Base-by-base conservation (phyloP, 2,329 filamentous ascomycete species). In the Fusarium udum region DNA sequence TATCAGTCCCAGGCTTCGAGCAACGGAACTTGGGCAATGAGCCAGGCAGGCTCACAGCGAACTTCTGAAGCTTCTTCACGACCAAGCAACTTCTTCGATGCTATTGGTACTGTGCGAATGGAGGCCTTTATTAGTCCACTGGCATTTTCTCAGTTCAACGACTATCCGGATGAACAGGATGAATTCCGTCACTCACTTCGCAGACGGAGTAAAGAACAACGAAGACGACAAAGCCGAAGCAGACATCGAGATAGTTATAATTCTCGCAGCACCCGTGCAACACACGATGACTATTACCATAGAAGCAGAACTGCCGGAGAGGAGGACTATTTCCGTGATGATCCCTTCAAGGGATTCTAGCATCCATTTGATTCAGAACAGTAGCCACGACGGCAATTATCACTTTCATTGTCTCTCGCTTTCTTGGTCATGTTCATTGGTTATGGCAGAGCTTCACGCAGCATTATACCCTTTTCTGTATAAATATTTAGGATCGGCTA, bases 21-120 rank as follows among this genome's bases (percentile, higher is more conserved):
- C 58, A 81, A 82, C 46, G 79, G 80, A 40, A 82, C 84, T 22
- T 87, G 84, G 82, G 84, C 82, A 16, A 82, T 86, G 80, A 85
- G 83, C 68, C 84, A 83, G 67, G 80, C 78, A 51, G 79, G 82
- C 6, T 88, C 87, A 10, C 84, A 86, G 67, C 84, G 87, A n/a
- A 87, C 87, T 6, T 89, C 87, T 0, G 88, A 90, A 69, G 86
- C 87, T 7, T 90, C 87, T 2, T 88, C 86, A 15, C 80, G 83
- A 11, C 83, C 84, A 2, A 84, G 84, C 64, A 90, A 91, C 80
- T 95, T 96, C 84, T 96, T 96, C 78, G 95, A 97, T 76, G 93
- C 93, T 3, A 92, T 97, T 65, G 95, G 95, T 3, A 98, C 95
- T 4, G 91, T 98, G 52, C 91, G 96, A 34, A 98, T 99, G 95